Evolutionary conservation across 164 flowering plant species (phyloP).

Genomic region (Stephania cephalantha): DNA sequence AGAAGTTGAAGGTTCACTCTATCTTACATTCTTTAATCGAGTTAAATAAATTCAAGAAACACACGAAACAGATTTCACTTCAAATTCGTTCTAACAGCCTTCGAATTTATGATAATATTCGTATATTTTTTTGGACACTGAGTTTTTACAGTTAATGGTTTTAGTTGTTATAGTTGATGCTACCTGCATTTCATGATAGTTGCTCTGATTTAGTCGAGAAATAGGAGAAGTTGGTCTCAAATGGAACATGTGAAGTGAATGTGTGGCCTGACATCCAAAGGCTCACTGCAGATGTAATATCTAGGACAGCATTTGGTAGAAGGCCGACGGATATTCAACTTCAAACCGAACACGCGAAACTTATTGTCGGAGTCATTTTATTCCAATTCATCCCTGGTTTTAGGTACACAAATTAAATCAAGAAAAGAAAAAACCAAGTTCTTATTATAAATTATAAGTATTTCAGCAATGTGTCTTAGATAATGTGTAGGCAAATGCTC

Average conservation of each 20-base stretch:
- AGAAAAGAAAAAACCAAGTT: not conserved
- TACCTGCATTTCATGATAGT: conserved; percentile 6
- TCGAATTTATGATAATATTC: too few species aligned
- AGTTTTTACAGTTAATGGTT: too few species aligned
- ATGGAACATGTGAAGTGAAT: not conserved
- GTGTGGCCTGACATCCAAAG: too few species aligned
- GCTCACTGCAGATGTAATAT: too few species aligned
- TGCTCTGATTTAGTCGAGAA: conserved; percentile 17
- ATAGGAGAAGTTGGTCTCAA: conserved; percentile 17
- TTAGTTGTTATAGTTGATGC: too few species aligned
- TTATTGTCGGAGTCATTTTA: not conserved
- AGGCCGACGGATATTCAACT: conserved; percentile 22
- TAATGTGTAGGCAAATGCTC: not conserved
- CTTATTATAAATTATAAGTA: not conserved
- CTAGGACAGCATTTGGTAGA: not conserved
- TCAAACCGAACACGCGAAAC: conserved; percentile 18
- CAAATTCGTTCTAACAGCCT: too few species aligned
- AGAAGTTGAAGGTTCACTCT: too few species aligned
- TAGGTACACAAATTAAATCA: not conserved
- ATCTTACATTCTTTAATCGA: too few species aligned
- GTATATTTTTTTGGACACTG: too few species aligned
- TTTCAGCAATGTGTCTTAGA: not conserved
- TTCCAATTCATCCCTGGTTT: conserved; percentile 3
- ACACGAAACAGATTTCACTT: too few species aligned
- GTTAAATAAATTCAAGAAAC: too few species aligned